Evolutionary conservation across 192 early-diverging fungal species (phyloP).

Genomic region (Entomortierella parvispora): DNA sequence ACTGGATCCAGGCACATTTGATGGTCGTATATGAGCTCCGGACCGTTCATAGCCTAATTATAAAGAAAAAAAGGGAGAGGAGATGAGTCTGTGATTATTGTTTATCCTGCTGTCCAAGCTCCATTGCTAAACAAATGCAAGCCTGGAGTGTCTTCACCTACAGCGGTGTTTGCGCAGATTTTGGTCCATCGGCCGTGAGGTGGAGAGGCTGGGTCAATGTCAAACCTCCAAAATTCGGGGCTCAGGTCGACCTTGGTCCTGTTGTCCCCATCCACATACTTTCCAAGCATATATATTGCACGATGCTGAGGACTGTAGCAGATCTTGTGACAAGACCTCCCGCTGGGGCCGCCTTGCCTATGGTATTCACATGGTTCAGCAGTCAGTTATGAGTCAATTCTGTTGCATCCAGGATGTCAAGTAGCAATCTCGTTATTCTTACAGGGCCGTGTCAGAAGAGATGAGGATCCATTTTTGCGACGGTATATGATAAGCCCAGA

Average conservation of each 20-base stretch:
- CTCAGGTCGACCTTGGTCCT: constrained; percentile 74
- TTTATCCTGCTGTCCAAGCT: not conserved
- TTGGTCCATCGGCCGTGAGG: constrained; percentile 70
- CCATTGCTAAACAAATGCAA: not conserved
- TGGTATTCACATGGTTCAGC: not conserved
- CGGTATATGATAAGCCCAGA: constrained; percentile 83
- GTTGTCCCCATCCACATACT: constrained; percentile 84
- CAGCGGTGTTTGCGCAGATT: constrained; percentile 82
- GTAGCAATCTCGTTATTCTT: constrained; percentile 15
- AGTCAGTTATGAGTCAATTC: not conserved
- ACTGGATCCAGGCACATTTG: constrained; percentile 91
- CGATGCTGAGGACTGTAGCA: constrained; percentile 82
- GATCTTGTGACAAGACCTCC: constrained; percentile 94
- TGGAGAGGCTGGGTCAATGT: constrained; percentile 62
- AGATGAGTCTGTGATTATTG: not conserved
- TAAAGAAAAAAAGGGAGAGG: not conserved
- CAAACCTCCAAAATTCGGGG: constrained; percentile 92
- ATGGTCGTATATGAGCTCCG: constrained; percentile 90
- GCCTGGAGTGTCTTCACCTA: constrained; percentile 34
- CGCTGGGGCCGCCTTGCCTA: constrained; percentile 86
- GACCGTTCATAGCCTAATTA: constrained; percentile 83
- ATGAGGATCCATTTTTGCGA: constrained; percentile 78
- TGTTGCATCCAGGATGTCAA: too few relatives aligned
- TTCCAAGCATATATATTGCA: constrained; percentile 87
- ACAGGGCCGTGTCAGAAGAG: constrained; percentile 79